Evolutionary conservation across 345 rosid species (phyloP), one percentile per base, ranked within the genome.

Genomic region (Moricandia moricandioides): DNA sequence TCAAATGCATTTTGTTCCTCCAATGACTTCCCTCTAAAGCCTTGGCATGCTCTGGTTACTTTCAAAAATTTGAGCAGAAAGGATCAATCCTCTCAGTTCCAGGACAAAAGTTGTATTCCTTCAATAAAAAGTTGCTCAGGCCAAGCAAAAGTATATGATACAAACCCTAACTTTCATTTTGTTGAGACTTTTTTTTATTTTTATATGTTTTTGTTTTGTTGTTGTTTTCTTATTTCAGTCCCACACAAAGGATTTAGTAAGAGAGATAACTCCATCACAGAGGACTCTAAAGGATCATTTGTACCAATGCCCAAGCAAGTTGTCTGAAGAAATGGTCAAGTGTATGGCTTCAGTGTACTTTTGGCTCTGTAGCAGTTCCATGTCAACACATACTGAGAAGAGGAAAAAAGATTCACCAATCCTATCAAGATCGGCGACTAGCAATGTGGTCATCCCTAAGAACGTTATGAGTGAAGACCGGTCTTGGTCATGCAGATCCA

Each of bases 321-420:
- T 93, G 73, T 93, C 98, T 8, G 96, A 91, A 81, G 97, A 93
- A 75, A 88, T 93, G 98, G 92, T 91, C 58, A 84, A 85, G 78
- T 88, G 86, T 68, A 93, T 93, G 94, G 94, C 92, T 68, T 83
- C 89, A 56, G 90, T 93, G 29, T 91, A 88, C 78, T 89, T 89
- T 80, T 86, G 98, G 88, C 91, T 93, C 12, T 80, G 85, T 12
- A 82, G 85, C 47, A 83, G 82, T 71, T 56, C 86, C 58, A 66
- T 84, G 34, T 86, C 91, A 57, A 37, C 43, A 12, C 76, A 80
- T 65, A 69, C 85, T 40, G 84, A 70, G 21, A 88, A 85, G 79
- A 79, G 62, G 24, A 73, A 1, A 47, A 79, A 72, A 17, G 33
- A 7, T 12, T 83, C 93, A 45, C 90, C 87, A 45, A 56, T 84